phyloP scores from a whole-genome alignment of 1,284 basidiomycete species.

The Ustilago sp. region DNA sequence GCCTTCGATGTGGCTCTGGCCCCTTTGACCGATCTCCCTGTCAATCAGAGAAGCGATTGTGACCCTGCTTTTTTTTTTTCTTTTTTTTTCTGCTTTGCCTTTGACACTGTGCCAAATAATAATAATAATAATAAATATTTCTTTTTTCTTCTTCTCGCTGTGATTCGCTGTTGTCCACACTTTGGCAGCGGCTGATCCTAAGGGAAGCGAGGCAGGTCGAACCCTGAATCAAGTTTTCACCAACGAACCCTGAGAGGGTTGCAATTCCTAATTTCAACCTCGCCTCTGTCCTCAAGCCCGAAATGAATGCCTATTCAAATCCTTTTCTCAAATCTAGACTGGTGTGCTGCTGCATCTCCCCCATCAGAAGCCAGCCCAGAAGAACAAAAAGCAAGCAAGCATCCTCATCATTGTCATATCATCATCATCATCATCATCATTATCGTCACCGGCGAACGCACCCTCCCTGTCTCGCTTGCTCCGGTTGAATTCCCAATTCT shows the following conservation, averaged over 20 bases:
- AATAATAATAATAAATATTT: background rate
- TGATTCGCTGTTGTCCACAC: background rate
- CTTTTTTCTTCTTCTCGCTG: background rate
- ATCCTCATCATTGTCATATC: constrained; percentile 3
- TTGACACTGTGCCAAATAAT: background rate
- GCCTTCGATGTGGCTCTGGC: background rate
- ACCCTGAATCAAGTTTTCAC: constrained; percentile 12
- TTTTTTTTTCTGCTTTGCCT: too few species aligned
- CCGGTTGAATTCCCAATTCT: background rate
- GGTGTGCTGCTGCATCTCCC: background rate
- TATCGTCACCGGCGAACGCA: background rate
- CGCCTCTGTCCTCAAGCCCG: background rate
- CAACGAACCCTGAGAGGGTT: constrained; percentile 2
- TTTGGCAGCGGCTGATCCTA: constrained; percentile 1
- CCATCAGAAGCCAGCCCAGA: background rate
- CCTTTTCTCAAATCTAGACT: background rate
- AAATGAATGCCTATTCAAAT: background rate
- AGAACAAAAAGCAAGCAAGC: background rate
- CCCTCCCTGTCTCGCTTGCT: constrained; percentile 4
- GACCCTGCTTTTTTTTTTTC: constrained; percentile 11
- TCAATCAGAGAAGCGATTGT: constrained; percentile 26
- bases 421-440: constrained; percentile 9
- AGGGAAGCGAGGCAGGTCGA: background rate
- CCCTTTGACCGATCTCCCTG: constrained; percentile 29
- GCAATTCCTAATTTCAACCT: background rate